phyloP scores from a whole-genome alignment of 2,329 filamentous ascomycete genomes.

The Beauveria varroae region DNA sequence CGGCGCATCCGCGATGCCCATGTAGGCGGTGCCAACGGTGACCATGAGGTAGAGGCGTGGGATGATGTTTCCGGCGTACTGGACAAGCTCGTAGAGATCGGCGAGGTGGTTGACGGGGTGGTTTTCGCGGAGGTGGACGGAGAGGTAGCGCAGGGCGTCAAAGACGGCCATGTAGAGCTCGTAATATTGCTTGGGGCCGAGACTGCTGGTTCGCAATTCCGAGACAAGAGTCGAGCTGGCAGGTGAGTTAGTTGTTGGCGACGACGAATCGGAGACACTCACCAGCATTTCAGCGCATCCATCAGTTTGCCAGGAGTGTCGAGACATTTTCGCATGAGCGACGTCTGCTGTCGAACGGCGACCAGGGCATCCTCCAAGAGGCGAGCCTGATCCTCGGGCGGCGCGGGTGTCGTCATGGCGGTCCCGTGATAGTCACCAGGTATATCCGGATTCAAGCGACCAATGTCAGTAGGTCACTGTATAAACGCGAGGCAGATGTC shows the following conservation, averaged over 20 bases:
- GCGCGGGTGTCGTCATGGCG: constrained; percentile 47
- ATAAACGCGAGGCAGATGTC: background rate
- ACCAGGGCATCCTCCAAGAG: constrained; percentile 95
- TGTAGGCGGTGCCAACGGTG: constrained; percentile 97
- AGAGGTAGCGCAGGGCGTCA: constrained; percentile 92
- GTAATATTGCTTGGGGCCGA: constrained; percentile 99
- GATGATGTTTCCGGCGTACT: constrained; percentile 97
- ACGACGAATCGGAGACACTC: constrained; percentile 29
- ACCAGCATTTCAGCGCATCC: constrained; percentile 99
- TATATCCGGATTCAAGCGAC: constrained; percentile 33
- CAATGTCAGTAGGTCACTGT: background rate
- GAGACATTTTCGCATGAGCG: constrained; percentile 94
- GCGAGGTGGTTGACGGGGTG: constrained; percentile 97
- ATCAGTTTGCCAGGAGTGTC: constrained; percentile 98
- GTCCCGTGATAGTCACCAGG: constrained; percentile 21
- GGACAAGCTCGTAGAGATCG: constrained; percentile 94
- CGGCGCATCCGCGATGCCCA: constrained; percentile 95
- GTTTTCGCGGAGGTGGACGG: constrained; percentile 92
- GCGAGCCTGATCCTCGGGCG: constrained; percentile 75
- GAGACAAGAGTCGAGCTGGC: constrained; percentile 93
- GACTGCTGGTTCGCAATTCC: constrained; percentile 92
- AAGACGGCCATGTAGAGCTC: constrained; percentile 99
- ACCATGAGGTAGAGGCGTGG: constrained; percentile 98
- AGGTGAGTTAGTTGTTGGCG: background rate
- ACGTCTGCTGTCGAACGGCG: constrained; percentile 94